Base-by-base conservation (phyloP, 495 filamentous ascomycete genomes). In the Trichodelitschia bisporula region DNA sequence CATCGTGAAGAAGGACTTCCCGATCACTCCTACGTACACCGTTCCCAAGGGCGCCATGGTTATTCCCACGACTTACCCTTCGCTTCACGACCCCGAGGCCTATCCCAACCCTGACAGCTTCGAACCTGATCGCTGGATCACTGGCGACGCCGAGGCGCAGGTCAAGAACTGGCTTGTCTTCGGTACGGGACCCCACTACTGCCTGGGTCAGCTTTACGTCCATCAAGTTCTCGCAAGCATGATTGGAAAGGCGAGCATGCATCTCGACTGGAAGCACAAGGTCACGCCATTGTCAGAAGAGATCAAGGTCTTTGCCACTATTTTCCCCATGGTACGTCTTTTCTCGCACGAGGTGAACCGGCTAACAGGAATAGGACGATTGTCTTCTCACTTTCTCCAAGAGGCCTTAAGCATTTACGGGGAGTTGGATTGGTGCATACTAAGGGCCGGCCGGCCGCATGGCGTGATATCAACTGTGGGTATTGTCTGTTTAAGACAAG, bases 81-180 rank as follows among this genome's bases (percentile, higher is more conserved):
- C 89, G 15, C 72, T 86, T 19, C 84, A 89, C 41, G 86, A 97
- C 45, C 77, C 80, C 29, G 83, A 95, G 36, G 76, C 77, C 18
- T 97, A 95, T 47, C 65, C 76, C 26, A 69, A 80, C 37, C 79
- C 89, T 3, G 83, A 97, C 47, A 59, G 62, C 4, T 97, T 78
- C 41, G 69, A 82, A 41, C 86, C 86, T 2, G 86, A 97, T 36
- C 69, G 86, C 34, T 97, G 86, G 69, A 76, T 89, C 45, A 67
- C 67, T 9, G 86, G 89, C 33, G 72, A 72, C 38, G 86, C 86
- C 3, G 86, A 93, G 51, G 69, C 77, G 54, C 77, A 84, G 36
- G 59, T 67, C 37, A 97, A 93, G 71, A 97, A 97, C 57, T 97
- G 72, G 64, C 63, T 97, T 24, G 83, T 97, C 17, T 97, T 97